phyloP scores from a whole-genome alignment of 768 basidiomycete species.

The Phlegmacium glaucopus region DNA sequence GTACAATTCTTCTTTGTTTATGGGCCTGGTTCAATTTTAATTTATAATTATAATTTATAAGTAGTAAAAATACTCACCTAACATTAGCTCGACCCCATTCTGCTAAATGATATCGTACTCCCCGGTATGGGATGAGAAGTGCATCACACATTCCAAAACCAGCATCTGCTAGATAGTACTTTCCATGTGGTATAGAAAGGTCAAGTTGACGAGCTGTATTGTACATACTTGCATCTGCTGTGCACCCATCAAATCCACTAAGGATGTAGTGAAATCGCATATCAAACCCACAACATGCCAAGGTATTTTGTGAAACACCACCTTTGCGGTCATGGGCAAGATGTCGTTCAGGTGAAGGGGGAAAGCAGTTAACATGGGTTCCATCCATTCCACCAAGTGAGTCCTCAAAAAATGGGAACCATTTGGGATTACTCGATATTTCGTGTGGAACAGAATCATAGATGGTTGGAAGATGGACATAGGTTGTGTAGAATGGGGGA shows the following conservation, averaged over 20 bases:
- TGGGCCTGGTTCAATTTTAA: conserved; percentile 24
- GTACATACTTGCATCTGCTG: conserved; percentile 32
- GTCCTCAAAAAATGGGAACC: too few species aligned
- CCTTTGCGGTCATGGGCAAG: conserved; percentile 22
- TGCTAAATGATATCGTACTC: conserved; percentile 33
- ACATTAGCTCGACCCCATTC: conserved; percentile 28
- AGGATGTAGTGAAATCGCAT: conserved; percentile 34
- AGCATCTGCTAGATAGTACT: conserved; percentile 29
- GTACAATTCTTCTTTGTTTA: conserved; percentile 35
- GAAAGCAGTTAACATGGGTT: conserved; percentile 17
- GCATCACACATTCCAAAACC: conserved; percentile 32
- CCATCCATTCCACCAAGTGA: too few species aligned
- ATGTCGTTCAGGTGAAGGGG: conserved; percentile 12
- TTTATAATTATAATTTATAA: conserved; percentile 1
- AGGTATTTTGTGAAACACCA: conserved; percentile 28
- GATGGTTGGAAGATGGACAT: too few species aligned
- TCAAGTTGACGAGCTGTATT: conserved; percentile 21
- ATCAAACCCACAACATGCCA: conserved; percentile 31
- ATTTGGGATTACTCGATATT: too few species aligned
- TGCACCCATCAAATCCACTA: conserved; percentile 38
- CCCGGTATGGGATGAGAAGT: conserved; percentile 34
- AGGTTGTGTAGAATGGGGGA: too few species aligned
- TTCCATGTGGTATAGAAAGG: conserved; percentile 28
- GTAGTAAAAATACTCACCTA: conserved; percentile 9
- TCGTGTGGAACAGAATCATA: too few species aligned